Percentiles rank a stretch among this genome's conserved stretches.
Conservation (phyloP, 2,329 filamentous ascomycete genomes). For the Fusarium bulbicola region DNA sequence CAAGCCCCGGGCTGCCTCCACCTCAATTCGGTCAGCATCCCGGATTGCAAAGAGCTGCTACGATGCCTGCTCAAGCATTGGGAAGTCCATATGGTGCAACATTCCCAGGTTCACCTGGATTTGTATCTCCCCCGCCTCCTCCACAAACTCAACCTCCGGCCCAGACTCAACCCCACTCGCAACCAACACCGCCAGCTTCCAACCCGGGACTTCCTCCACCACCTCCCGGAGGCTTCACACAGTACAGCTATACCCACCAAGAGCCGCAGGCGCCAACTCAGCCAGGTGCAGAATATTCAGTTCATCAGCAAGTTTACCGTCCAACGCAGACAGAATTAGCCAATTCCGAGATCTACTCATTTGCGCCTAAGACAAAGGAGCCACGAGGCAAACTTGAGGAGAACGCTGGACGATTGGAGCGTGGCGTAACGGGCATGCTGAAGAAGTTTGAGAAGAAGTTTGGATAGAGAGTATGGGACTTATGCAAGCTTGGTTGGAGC, state of each 20-base stretch:
- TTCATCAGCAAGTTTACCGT: constrained; percentile 76
- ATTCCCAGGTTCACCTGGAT: constrained; percentile 57
- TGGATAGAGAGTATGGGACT: constrained; percentile 49
- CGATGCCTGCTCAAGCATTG: constrained; percentile 59
- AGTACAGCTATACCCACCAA: constrained; percentile 57
- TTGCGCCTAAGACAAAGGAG: constrained; percentile 55
- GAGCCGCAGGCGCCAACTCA: constrained; percentile 32
- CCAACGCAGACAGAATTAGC: constrained; percentile 70
- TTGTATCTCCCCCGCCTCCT: constrained; percentile 48
- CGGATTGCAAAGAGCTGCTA: constrained; percentile 57
- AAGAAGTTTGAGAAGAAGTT: constrained; percentile 84
- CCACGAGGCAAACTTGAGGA: constrained; percentile 67
- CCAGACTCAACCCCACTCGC: constrained; percentile 42
- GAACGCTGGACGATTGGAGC: constrained; percentile 72
- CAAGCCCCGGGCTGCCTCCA: constrained; percentile 54
- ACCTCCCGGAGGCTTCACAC: constrained; percentile 65
- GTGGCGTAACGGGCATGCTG: constrained; percentile 74
- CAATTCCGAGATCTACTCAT: constrained; percentile 47
- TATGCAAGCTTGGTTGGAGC: not conserved
- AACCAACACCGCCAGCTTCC: constrained; percentile 46
- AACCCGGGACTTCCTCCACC: constrained; percentile 52
- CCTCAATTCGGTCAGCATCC: constrained; percentile 58
- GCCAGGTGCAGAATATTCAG: constrained; percentile 57
- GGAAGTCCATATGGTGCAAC: constrained; percentile 55
- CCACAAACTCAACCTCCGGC: constrained; percentile 46